Evolutionary conservation across 768 basidiomycete genomes (phyloP), one percentile per base, ranked within the genome.

Genomic region (Cantharellus anzutake): DNA sequence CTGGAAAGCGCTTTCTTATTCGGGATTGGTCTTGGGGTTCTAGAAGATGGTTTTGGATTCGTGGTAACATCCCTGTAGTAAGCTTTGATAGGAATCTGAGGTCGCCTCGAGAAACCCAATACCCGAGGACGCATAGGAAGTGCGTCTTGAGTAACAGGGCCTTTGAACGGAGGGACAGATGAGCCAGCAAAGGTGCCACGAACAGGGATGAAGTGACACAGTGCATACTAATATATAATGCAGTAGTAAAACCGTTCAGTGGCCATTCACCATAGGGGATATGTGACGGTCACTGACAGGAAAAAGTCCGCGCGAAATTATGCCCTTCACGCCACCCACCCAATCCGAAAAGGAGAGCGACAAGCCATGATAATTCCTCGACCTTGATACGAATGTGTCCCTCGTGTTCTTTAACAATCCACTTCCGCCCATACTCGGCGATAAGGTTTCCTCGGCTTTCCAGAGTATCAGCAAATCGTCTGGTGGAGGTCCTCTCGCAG

Each of bases 231-330:
- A 14, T 2, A 11, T 20, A 5, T 4, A 11, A 58, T 11, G 14
- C 7, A 34, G 7, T 14, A 34, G 7, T 56, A 34, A 34, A 38
- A 34, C 53, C 14, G 1, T 11, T 11, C 14, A 56, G 7, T 14
- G 14, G 53, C 53, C 7, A 56, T 38, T 11, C 14, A 56, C 14
- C 37, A n/a, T 34, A 11, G 14, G 2, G 14, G 35, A 34, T 53
- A 53, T 37, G 37, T 50, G 4, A n/a, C 34, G 42, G 4, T 4
- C 11, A 60, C 60, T 41, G 37, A 61, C 59, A 60, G 42, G 60
- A 61, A 61, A 58, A 61, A 61, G 42, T 61, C 60, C 4, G 48
- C 29, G 7, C 61, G 37, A 20, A 61, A 60, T 7, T 7, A 4
- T 61, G 40, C 14, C 61, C 61, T 42, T 41, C 35, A 34, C 60